These are phyloP conservation scores for Collybiopsis confluens DNA, from an alignment of 768 basidiomycete species.

Conservation along the genomic window DNA sequence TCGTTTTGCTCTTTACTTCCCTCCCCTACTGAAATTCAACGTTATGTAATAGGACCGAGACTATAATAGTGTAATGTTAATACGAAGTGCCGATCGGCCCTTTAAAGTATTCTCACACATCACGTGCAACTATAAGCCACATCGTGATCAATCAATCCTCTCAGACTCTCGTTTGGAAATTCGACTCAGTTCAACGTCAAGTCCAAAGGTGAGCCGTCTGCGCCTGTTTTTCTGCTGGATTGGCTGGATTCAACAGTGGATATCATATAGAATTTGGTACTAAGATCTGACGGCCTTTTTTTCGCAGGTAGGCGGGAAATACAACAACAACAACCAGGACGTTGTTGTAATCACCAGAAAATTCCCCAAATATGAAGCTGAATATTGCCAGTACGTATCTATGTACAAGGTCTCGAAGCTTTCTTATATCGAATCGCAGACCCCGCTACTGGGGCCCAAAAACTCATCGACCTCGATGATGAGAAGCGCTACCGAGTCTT, in stretches of 20 bases:
- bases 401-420: slow-evolving; percentile 11
- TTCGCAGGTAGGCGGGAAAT: neutral
- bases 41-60: no score
- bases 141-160: neutral
- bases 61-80: no score
- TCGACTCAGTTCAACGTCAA: no score
- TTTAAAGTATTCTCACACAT: no score
- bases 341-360: neutral
- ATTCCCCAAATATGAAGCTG: slow-evolving; percentile 76
- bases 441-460: slow-evolving; percentile 97
- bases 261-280: neutral
- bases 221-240: neutral
- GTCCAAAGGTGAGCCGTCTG: neutral
- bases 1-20: no score
- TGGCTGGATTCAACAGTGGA: neutral
- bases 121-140: neutral
- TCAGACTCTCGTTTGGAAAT: neutral
- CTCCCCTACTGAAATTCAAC: no score
- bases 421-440: slow-evolving; percentile 41
- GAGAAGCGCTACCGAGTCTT: slow-evolving; percentile 88
- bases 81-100: no score
- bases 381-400: slow-evolving; percentile 86
- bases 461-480: slow-evolving; percentile 91
- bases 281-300: neutral
- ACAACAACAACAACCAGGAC: neutral